These are phyloP conservation scores for Podila minutissima DNA, from an alignment of 192 early-diverging fungal species.

Conservation along the genomic window DNA sequence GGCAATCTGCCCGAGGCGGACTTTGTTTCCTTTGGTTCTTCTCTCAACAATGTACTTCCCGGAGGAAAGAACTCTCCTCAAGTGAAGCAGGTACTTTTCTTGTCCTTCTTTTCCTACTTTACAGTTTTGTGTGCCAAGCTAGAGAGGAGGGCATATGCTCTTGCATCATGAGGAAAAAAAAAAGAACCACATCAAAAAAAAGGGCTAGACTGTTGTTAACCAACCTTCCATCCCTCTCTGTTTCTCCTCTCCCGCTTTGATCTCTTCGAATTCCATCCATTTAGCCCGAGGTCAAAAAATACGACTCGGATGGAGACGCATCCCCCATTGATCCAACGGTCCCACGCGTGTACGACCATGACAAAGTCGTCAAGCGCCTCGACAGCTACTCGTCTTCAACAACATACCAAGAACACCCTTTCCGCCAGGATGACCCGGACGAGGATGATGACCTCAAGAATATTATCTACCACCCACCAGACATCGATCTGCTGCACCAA, in stretches of 20 bases:
- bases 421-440: not conserved
- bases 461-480: not conserved
- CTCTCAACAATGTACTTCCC: not conserved
- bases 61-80: not conserved
- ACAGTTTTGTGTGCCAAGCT: too few relatives aligned
- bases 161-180: too few relatives aligned
- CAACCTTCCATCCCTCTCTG: not conserved
- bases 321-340: not conserved
- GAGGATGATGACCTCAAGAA: not conserved
- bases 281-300: constrained; percentile 2
- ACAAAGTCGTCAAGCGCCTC: not conserved
- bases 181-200: too few relatives aligned
- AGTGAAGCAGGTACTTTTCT: not conserved
- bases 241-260: not conserved
- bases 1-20: too few relatives aligned
- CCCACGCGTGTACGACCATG: not conserved
- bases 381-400: not conserved
- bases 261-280: not conserved
- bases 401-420: not conserved
- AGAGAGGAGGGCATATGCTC: too few relatives aligned
- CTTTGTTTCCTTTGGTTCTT: not conserved
- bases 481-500: not conserved
- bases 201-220: not conserved
- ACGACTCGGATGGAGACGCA: constrained; percentile 4
- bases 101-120: too few relatives aligned